Evolutionary conservation across 495 filamentous ascomycete genomes (phyloP).

Genomic region (Choiromyces venosus): DNA sequence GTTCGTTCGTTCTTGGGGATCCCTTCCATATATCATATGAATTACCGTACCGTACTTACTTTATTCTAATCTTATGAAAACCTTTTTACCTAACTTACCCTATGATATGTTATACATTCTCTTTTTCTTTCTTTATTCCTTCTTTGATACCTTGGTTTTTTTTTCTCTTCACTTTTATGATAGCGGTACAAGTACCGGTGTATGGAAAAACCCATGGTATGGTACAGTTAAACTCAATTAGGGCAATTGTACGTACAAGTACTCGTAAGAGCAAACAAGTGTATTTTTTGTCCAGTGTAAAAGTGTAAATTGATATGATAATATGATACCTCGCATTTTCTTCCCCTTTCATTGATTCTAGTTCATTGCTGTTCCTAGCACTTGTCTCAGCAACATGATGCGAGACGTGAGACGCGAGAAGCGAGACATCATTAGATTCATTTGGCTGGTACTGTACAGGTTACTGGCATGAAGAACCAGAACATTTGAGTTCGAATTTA

Average conservation of each 20-base stretch:
- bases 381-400: not conserved
- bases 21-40: not conserved
- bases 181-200: too few species aligned
- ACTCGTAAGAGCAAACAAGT: not conserved
- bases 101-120: not conserved
- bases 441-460: not conserved
- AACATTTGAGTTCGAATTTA: too few species aligned
- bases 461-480: too few species aligned
- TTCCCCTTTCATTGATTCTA: not conserved
- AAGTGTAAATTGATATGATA: not conserved
- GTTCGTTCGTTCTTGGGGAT: not conserved
- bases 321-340: not conserved
- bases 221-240: not conserved
- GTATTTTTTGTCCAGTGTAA: not conserved
- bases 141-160: not conserved
- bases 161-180: too few species aligned
- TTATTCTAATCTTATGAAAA: conserved; percentile 2
- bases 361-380: not conserved
- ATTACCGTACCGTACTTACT: too few species aligned
- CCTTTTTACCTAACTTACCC: too few species aligned
- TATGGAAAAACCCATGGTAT: not conserved
- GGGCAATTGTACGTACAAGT: too few species aligned
- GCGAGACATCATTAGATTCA: not conserved
- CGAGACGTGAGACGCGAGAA: not conserved
- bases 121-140: too few species aligned